phyloP scores from a whole-genome alignment of 345 rosid genomes.

The Euphorbia tirucalli region DNA sequence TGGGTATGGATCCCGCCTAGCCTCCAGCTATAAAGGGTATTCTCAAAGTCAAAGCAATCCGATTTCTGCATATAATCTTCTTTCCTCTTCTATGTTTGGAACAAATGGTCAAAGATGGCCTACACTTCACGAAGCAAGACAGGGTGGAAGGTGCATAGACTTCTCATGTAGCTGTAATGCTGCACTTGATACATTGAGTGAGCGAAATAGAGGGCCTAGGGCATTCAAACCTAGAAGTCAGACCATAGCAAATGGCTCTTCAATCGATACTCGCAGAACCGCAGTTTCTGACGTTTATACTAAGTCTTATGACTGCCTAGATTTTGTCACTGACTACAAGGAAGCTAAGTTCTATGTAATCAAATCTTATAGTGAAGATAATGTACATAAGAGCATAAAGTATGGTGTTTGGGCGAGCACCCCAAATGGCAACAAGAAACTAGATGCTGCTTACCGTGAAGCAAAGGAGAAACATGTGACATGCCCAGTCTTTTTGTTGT shows the following conservation, averaged over 20 bases:
- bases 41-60: constrained; percentile 29
- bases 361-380: constrained; percentile 90
- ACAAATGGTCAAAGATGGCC: constrained; percentile 43
- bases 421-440: constrained; percentile 72
- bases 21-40: constrained; percentile 41
- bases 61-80: constrained; percentile 36
- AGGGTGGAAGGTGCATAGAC: constrained; percentile 39
- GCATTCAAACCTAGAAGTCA: constrained; percentile 47
- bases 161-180: constrained; percentile 39
- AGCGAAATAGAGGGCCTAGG: constrained; percentile 62
- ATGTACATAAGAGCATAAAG: constrained; percentile 83
- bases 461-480: constrained; percentile 51
- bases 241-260: constrained; percentile 19
- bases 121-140: constrained; percentile 46
- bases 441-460: constrained; percentile 76
- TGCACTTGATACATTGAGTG: constrained; percentile 47
- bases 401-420: constrained; percentile 94
- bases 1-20: constrained; percentile 44
- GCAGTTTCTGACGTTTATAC: constrained; percentile 26
- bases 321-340: constrained; percentile 49
- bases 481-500: constrained; percentile 67
- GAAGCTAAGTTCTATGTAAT: constrained; percentile 78
- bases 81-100: constrained; percentile 33
- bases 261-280: constrained; percentile 25
- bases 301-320: constrained; percentile 30